Evolutionary conservation across 73 alveolate species (phyloP).

Genomic region (Tetrahymena borealis): DNA sequence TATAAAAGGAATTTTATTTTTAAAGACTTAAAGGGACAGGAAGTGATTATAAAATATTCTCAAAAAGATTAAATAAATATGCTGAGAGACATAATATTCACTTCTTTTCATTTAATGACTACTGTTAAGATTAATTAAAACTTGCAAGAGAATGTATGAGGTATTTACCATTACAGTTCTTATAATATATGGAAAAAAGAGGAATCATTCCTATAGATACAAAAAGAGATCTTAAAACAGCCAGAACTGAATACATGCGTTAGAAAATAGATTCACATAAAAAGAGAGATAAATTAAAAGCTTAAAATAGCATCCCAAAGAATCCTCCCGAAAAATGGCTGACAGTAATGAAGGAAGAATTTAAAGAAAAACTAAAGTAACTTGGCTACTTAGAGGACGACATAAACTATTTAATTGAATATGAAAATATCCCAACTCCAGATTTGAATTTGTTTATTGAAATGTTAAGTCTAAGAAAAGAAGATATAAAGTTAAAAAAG

Average conservation of each 20-base stretch:
- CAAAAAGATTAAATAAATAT: conserved; percentile 45
- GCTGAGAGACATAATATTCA: conserved; percentile 75
- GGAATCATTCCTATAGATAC: conserved; percentile 54
- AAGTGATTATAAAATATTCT: conserved; percentile 77
- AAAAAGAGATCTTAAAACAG: conserved; percentile 30
- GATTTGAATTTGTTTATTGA: not conserved
- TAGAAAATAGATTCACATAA: conserved; percentile 41
- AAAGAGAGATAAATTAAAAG: conserved; percentile 11
- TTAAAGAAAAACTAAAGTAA: not conserved
- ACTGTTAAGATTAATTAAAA: conserved; percentile 53
- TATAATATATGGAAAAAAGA: conserved; percentile 61
- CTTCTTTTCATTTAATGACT: conserved; percentile 74
- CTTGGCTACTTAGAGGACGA: not conserved
- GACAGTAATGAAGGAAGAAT: not conserved
- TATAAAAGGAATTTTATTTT: not conserved
- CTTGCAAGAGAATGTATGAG: conserved; percentile 82
- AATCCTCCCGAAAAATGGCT: not conserved
- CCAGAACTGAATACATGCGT: conserved; percentile 35
- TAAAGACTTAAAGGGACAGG: not conserved
- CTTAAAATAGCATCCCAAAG: not conserved
- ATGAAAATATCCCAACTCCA: not conserved
- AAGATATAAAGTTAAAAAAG: not conserved
- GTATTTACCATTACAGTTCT: conserved; percentile 82
- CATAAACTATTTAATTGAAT: not conserved
- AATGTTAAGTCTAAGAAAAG: not conserved